These are phyloP conservation scores for Micromonas pusilla DNA, from an alignment of 139 green algal species.

Conservation along the genomic window DNA sequence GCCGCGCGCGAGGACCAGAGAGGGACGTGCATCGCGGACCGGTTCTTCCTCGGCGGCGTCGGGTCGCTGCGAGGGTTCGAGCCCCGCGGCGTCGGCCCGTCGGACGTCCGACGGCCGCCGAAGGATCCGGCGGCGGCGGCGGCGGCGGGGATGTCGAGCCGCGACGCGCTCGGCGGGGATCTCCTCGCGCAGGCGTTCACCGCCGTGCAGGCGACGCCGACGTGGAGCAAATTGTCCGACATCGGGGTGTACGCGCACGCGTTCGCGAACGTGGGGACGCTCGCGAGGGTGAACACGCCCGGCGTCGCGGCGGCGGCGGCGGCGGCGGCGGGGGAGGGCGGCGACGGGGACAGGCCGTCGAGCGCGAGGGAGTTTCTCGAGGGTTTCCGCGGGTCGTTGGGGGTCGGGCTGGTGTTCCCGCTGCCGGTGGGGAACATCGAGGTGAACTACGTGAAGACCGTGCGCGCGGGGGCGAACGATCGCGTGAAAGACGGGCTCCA, in stretches of 20 bases:
- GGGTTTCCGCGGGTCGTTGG: neutral
- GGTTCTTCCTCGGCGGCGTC: constrained; percentile 31
- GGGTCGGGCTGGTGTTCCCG: constrained; percentile 6
- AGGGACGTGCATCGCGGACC: constrained; percentile 16
- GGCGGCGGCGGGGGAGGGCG: no score
- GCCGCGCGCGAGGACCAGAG: neutral
- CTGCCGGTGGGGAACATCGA: constrained; percentile 14
- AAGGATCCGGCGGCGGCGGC: neutral
- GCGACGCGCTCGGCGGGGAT: constrained; percentile 21
- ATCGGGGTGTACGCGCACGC: neutral
- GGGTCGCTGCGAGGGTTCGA: constrained; percentile 24
- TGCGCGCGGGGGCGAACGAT: neutral
- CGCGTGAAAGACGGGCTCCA: neutral
- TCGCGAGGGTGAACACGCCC: neutral
- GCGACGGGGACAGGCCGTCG: neutral
- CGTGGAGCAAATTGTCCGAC: constrained; percentile 18
- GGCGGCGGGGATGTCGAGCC: neutral
- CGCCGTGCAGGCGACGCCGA: neutral
- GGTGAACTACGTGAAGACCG: neutral
- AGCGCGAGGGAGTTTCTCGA: neutral
- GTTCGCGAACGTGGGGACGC: constrained; percentile 1
- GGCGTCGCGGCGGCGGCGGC: no score
- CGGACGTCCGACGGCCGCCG: neutral
- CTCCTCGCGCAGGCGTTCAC: neutral
- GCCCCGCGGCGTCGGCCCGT: constrained; percentile 9